Evolutionary conservation across 345 rosid genomes (phyloP).

Genomic region (Gossypium anomalum): DNA sequence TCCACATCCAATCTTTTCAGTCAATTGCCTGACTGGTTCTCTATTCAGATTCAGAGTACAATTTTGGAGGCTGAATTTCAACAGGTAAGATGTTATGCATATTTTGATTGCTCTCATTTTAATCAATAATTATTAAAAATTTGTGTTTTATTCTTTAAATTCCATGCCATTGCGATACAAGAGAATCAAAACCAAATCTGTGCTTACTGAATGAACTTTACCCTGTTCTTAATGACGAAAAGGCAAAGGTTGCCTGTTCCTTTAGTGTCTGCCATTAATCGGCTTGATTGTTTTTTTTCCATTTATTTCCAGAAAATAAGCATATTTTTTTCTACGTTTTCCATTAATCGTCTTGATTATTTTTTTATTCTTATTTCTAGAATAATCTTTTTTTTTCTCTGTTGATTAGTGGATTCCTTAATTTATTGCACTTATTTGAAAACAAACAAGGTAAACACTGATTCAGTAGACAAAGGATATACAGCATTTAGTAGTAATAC

Average conservation of each 20-base stretch:
- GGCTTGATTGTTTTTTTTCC: no score
- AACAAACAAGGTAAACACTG: neutral
- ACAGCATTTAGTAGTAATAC: neutral
- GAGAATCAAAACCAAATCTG: neutral
- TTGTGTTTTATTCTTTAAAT: neutral
- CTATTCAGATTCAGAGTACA: neutral
- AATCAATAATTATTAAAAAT: neutral
- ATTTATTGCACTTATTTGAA: neutral
- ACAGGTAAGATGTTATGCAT: neutral
- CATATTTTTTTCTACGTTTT: neutral
- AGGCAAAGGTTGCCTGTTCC: neutral
- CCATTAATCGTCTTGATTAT: neutral
- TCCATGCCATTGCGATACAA: neutral
- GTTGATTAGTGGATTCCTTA: neutral
- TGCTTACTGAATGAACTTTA: neutral
- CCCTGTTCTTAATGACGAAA: neutral
- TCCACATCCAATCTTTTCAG: neutral
- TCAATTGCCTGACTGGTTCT: neutral
- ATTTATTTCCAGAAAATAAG: neutral
- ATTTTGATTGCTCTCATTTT: neutral
- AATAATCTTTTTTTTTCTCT: neutral
- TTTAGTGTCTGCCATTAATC: neutral
- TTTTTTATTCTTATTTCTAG: neutral
- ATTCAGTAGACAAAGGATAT: neutral
- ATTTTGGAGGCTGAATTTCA: neutral